Evolutionary conservation across 306 rosid species (phyloP).

Genomic region (Cucumis hystrix): DNA sequence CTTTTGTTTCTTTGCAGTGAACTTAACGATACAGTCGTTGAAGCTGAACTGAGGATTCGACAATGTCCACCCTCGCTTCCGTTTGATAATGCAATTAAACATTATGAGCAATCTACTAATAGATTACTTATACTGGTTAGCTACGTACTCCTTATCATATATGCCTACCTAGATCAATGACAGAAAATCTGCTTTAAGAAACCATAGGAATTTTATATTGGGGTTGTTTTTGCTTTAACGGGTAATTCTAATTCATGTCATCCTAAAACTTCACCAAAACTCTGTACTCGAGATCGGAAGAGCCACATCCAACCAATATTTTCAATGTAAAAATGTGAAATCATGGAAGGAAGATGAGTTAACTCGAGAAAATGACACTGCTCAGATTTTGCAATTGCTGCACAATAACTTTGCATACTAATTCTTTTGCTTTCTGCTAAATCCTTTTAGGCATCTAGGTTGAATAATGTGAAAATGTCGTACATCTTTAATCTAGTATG

Average conservation of each 20-base stretch:
- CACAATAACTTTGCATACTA: not conserved
- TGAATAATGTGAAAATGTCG: not conserved
- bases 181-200: not conserved
- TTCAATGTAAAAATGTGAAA: not conserved
- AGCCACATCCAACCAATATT: not conserved
- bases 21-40: constrained; percentile 72
- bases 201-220: not conserved
- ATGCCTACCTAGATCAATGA: not conserved
- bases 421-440: not conserved
- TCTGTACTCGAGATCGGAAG: not conserved
- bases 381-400: not conserved
- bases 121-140: constrained; percentile 85
- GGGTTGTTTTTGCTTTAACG: not conserved
- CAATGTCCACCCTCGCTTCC: constrained; percentile 54
- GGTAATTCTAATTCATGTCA: not conserved
- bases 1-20: constrained; percentile 42
- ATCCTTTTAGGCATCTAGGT: not conserved
- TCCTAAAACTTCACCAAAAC: not conserved
- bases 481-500: not conserved
- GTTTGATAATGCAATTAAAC: constrained; percentile 32
- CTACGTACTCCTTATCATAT: not conserved
- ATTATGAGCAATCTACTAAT: constrained; percentile 48
- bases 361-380: not conserved
- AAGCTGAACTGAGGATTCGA: constrained; percentile 32
- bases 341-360: not conserved